Evolutionary conservation across 805 yeast genomes (phyloP).

Genomic region (Kuraishia molischiana): DNA sequence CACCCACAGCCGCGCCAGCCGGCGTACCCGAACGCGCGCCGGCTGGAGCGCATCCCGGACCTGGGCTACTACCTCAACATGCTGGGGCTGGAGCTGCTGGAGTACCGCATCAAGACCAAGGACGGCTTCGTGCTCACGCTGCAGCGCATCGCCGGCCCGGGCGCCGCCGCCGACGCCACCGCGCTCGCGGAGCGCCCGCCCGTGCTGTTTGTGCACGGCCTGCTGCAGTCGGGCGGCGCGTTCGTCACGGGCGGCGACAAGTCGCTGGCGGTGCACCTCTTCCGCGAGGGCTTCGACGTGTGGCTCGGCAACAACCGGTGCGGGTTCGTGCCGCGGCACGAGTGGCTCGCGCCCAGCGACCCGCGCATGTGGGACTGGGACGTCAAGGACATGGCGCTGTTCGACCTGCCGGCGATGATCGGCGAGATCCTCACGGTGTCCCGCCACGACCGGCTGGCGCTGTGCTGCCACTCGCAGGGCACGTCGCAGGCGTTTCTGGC

Average conservation of each 20-base stretch:
- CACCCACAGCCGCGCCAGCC: constrained; percentile 3
- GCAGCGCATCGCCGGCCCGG: constrained; percentile 37
- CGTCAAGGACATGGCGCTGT: constrained; percentile 68
- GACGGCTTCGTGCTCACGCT: constrained; percentile 74
- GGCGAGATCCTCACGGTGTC: constrained; percentile 41
- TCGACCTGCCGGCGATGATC: constrained; percentile 69
- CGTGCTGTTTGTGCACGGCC: constrained; percentile 72
- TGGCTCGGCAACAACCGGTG: constrained; percentile 92
- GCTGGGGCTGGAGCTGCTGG: constrained; percentile 49
- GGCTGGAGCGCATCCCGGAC: constrained; percentile 24
- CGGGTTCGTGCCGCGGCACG: constrained; percentile 69
- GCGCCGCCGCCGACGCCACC: constrained; percentile 25
- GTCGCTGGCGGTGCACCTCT: constrained; percentile 56
- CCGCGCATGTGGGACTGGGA: constrained; percentile 90
- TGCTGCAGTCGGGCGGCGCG: constrained; percentile 80
- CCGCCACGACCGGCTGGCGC: constrained; percentile 34
- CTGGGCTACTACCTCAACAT: constrained; percentile 60
- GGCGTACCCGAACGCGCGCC: constrained; percentile 22
- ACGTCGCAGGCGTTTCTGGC: constrained; percentile 78
- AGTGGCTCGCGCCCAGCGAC: constrained; percentile 28
- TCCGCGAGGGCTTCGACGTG: constrained; percentile 61
- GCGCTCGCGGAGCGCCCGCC: constrained; percentile 32
- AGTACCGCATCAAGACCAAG: constrained; percentile 51
- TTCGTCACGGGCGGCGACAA: constrained; percentile 75
- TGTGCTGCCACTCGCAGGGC: constrained; percentile 89